Percentiles rank a stretch among this genome's conserved stretches.
Evolutionary conservation across 345 rosid genomes (phyloP).

Genomic region (Acer campestre): DNA sequence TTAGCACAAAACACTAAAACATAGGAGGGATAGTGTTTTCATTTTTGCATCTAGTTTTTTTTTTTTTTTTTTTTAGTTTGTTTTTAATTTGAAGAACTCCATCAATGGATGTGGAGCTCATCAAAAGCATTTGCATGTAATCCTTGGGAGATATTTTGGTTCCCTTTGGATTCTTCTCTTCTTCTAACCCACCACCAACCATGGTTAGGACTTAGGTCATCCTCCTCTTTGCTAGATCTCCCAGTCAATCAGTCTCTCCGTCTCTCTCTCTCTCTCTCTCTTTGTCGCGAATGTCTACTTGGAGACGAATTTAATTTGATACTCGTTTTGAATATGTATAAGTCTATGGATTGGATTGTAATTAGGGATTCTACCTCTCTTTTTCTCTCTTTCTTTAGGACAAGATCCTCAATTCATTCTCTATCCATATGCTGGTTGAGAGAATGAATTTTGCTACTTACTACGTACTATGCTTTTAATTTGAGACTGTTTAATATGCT

Average conservation of each 20-base stretch:
- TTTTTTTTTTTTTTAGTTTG: constrained; percentile 23
- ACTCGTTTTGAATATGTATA: constrained; percentile 27
- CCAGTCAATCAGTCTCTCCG: background rate
- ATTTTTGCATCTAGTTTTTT: constrained; percentile 39
- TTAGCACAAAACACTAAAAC: constrained; percentile 48
- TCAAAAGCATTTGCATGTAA: constrained; percentile 63
- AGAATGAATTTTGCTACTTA: constrained; percentile 36
- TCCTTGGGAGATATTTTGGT: constrained; percentile 89
- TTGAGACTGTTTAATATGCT: constrained; percentile 30
- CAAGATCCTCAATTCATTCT: constrained; percentile 29
- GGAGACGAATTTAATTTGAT: constrained; percentile 30
- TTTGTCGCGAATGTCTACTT: constrained; percentile 15
- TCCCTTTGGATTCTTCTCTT: constrained; percentile 69
- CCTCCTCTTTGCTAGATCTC: constrained; percentile 6
- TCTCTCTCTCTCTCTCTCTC: constrained; percentile 16
- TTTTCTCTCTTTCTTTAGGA: constrained; percentile 11
- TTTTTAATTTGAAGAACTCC: constrained; percentile 45
- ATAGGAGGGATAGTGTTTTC: constrained; percentile 43
- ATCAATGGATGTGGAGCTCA: constrained; percentile 74
- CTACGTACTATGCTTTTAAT: constrained; percentile 32
- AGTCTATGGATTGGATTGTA: constrained; percentile 45
- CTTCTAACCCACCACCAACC: constrained; percentile 55
- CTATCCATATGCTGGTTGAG: constrained; percentile 40
- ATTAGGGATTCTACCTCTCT: constrained; percentile 27
- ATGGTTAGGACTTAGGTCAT: constrained; percentile 91